Base-by-base conservation (phyloP, 1,139 yeast species). In the Geotrichum europaeum region DNA sequence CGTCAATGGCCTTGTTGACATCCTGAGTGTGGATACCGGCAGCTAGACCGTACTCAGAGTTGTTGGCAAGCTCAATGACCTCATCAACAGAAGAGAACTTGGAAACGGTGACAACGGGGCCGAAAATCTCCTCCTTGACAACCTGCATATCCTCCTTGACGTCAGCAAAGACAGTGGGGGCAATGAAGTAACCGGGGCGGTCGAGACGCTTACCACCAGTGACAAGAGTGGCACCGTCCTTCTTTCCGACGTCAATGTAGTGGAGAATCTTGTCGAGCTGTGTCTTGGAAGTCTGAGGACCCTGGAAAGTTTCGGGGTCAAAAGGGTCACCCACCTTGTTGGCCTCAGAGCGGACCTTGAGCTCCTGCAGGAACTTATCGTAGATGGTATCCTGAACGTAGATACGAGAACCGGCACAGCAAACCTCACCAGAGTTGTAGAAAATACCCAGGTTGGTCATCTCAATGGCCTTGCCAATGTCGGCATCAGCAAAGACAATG, bases 341-440 rank as follows among this genome's bases (percentile, higher is more conserved):
- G 61, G 78, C 70, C 68, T 75, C 77, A 62, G 84, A 84, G 60
- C 84, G 82, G 60, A 77, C 78, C 66, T 75, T 75, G 74, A 84
- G 83, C 63, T 78, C 82, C 57, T 73, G 78, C 56, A 86, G 72
- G 65, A 86, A 78, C 68, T 80, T 78, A 69, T 87, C 91, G 76
- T 87, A 86, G 70, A 86, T 77, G 61, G 80, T 84, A 68, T 85
- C 89, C 76, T 87, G 94, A 66, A 87, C 81, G 73, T 83, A 86
- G 65, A 87, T 76, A 76, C 95, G 85, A 57, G 94, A 86, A 68
- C 94, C 94, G 4, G 94, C 92, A 74, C 86, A 84, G 77, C 94
- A 87, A 60, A 87, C 91, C 77, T 87, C 92, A 75, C 95, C 95
- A 64, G 89, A 83, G 79, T 87, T 87, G 80, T 79, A 84, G 81